Conservation (phyloP, 2,329 filamentous ascomycete genomes). For the Penicillium sp. region DNA sequence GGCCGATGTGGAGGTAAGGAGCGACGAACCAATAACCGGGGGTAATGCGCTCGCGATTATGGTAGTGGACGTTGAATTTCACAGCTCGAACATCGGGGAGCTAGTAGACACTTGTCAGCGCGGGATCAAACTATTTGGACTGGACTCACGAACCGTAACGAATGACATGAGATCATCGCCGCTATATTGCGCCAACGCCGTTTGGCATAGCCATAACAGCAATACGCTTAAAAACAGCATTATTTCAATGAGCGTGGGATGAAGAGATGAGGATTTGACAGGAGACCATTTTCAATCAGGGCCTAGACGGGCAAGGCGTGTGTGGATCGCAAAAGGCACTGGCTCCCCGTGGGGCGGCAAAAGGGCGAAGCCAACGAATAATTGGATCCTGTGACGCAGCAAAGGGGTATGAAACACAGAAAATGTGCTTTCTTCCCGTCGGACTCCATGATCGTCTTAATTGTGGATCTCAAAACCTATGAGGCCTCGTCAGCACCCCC, state of each 20-base stretch:
- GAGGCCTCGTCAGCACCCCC: conserved; percentile 5
- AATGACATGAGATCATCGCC: conserved; percentile 12
- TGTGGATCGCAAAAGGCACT: background rate
- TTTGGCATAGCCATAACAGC: conserved; percentile 11
- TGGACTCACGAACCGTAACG: conserved; percentile 7
- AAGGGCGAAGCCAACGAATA: background rate
- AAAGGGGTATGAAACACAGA: conserved; percentile 3
- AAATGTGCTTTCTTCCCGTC: background rate
- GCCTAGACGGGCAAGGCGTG: background rate
- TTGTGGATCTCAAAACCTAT: background rate
- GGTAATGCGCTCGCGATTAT: conserved; percentile 28
- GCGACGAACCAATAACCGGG: conserved; percentile 53
- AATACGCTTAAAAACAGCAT: conserved; percentile 6
- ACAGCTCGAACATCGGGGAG: conserved; percentile 27
- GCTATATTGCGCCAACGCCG: conserved; percentile 7
- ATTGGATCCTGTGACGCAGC: conserved; percentile 1
- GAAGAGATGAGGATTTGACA: background rate
- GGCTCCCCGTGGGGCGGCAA: background rate
- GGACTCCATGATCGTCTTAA: background rate
- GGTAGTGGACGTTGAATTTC: conserved; percentile 30
- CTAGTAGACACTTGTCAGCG: conserved; percentile 9
- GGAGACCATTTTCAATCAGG: background rate
- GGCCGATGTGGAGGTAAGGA: conserved; percentile 40
- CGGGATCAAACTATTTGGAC: background rate
- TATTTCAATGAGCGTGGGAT: conserved; percentile 4